Base-by-base conservation (phyloP, 2,329 filamentous ascomycete species). In the Penicillium verrucosum region DNA sequence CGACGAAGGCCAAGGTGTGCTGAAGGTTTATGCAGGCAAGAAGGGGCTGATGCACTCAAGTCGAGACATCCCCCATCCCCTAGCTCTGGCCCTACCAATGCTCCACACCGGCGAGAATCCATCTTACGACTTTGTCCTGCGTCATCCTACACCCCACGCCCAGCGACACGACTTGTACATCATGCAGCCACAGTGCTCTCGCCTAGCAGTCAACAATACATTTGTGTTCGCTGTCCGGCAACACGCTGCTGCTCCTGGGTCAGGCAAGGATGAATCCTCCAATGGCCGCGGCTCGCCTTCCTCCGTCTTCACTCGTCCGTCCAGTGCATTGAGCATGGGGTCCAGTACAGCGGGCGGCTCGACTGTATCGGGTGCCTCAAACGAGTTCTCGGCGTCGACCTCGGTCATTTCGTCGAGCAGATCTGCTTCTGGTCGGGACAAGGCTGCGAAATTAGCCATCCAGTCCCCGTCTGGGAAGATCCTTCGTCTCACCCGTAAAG, bases 211-310 rank as follows among this genome's bases (percentile, higher is more conserved):
- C 54, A 97, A 97, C 78, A 97, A 99, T 72, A 99, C 94, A 0
- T 99, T 97, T 70, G 93, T 99, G 29, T 99, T 99, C 73, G 89
- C 89, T 51, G 89, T 99, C 59, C 89, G 94, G 44, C 94, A 99
- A 70, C 92, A 99, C 70, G 90, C 92, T 0, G 88, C 90, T 0
- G 83, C 82, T 1, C 75, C 82, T 75, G 2, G 68, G 71, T 40
- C 70, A 75, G 36, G 67, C 29, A 74, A 70, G 42, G 72, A 71
- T 16, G 68, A 73, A 34, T 56, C 63, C 23, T 64, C 67, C 40
- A 73, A 72, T 12, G 79, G 81, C 1, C 77, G 80, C 23, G 72
- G 76, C 23, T 81, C 79, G 6, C 82, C 82, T 5, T 40, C 41
- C 0, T 80, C 78, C 9, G 63, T 82, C 0, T 80, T 81, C 45